These are phyloP conservation scores for Pichia inconspicua DNA, from an alignment of 1,139 yeast genomes.

Conservation along the genomic window DNA sequence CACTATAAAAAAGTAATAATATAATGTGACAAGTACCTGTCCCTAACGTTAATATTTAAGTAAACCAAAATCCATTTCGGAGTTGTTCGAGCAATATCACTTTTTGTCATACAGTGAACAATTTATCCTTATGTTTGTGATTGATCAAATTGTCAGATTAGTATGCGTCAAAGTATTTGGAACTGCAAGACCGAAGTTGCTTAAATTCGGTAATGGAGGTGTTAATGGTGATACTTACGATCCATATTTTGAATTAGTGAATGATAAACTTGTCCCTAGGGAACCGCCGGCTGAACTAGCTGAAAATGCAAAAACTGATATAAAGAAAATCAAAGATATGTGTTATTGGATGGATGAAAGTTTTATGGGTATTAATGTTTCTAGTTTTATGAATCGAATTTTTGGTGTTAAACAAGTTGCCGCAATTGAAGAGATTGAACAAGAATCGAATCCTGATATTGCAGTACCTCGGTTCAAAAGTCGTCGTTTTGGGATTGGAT, in stretches of 20 bases:
- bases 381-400: constrained; percentile 4
- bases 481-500: constrained; percentile 42
- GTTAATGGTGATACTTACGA: constrained; percentile 2
- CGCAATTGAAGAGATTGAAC: background rate
- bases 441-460: background rate
- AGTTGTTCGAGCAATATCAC: background rate
- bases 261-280: constrained; percentile 1
- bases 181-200: constrained; percentile 3
- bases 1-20: background rate
- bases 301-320: background rate
- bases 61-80: background rate
- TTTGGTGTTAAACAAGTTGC: constrained; percentile 5
- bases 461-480: background rate
- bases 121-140: background rate
- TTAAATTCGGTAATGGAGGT: background rate
- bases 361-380: constrained; percentile 43
- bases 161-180: constrained; percentile 9
- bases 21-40: background rate
- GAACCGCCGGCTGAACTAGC: constrained; percentile 6
- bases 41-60: background rate
- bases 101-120: too few relatives aligned
- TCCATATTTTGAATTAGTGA: constrained; percentile 10
- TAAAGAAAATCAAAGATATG: constrained; percentile 32
- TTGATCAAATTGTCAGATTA: constrained; percentile 2
- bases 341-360: constrained; percentile 63